Base-by-base conservation (phyloP, 1,284 basidiomycete genomes). In the Trichosporon ovoides region DNA sequence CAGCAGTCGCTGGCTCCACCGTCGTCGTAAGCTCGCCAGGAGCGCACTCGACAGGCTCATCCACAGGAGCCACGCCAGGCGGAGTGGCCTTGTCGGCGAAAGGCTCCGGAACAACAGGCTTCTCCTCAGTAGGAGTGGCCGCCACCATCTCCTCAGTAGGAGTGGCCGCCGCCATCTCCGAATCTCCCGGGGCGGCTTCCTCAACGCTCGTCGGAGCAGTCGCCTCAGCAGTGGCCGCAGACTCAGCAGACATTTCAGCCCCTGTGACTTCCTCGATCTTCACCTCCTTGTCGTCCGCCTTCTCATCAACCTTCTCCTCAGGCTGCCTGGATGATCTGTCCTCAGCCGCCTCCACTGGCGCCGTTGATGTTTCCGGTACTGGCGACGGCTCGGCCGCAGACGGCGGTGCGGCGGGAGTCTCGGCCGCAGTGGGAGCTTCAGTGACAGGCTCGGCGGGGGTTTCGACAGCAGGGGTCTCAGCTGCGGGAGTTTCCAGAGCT, bases 401-500 rank as follows among this genome's bases (percentile, higher is more conserved):
- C 18, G 19, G 16, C 35, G 36, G 22, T 24, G 38, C 22, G 11
- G 46, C 24, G 7, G 38, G 38, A 7, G 46, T 56, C 24, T 18
- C 33, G 24, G 33, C n/a, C 36, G 48, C 49, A 20, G 55, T 52
- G 19, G 43, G 18, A 11, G 13, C 31, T 28, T 35, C 34, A 13
- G 35, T 37, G 4, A 18, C 38, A n/a, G 36, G 20, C n/a, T 37
- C 37, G 4, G 36, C 37, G 14, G 53, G 24, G 4, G 38, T 33
- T 40, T 54, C 53, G 16, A 33, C 48, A 35, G 40, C 54, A 18
- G 53, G 53, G 9, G 53, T 55, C 40, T 35, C 53, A 7, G 20
- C 52, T 2, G 58, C 52, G 9, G 38, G 33, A 38, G 53, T 48
- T 6, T 38, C 55, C 18, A 34, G 34, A 4, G 38, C 40, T 3